Base-by-base conservation (phyloP, 306 rosid genomes). In the Sesbania bispinosa region DNA sequence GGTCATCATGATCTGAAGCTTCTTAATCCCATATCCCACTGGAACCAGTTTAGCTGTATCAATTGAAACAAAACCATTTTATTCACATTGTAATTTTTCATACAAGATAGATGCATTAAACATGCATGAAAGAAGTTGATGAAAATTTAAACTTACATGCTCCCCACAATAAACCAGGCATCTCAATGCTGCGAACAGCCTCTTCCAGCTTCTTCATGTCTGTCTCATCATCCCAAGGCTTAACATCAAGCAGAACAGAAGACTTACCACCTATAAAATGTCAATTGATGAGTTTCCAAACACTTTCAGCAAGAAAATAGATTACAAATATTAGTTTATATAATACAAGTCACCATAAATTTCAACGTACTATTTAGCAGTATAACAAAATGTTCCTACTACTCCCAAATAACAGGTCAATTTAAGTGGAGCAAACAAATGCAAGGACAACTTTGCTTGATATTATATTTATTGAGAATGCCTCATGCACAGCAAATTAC, bases 171-270 rank as follows among this genome's bases (percentile, higher is more conserved):
- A 92, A 88, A 60, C 97, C 97, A 0, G 88, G 85, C 85, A 84
- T 67, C 77, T 92, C 83, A 10, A 92, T 5, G n/a, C 85, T 68
- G 5, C 97, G 88, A 38, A 92, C 97, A 64, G 89, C 79, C 85
- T 89, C 97, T 85, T 92, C 97, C 1, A 92, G 85, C 83, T 89
- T 89, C 85, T 92, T 92, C 97, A 92, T 89, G 84, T 92, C 96
- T 0, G 97, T 92, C 77, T 92, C 96, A 18, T 92, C 97, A 1
- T 92, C 97, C 97, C 97, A 92, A 53, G 97, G 97, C 79, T 92
- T 92, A n/a, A 92, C 93, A 74, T 92, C 97, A 24, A 92, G 67
- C 42, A 92, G 86, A 70, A 92, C 90, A 3, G 97, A 92, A 57
- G 97, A 92, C 51, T 92, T 92, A 0, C 97, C 97, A 61, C 97